Evolutionary conservation across 805 yeast species (phyloP).

Genomic region (Starmerella vaccinii): DNA sequence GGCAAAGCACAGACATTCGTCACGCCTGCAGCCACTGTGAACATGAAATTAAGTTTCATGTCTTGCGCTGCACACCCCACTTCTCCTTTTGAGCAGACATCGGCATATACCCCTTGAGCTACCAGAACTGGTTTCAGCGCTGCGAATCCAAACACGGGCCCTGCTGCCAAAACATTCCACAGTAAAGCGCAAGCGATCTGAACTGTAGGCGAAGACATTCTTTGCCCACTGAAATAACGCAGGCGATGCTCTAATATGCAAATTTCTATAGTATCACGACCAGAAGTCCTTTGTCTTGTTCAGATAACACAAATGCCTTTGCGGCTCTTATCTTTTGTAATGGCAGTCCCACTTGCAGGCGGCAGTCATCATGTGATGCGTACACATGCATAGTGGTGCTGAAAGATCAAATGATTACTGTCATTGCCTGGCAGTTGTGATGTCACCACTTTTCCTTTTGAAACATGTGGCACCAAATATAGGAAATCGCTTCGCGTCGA

Average conservation of each 20-base stretch:
- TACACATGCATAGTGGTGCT: too few species aligned
- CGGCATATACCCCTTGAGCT: slow-evolving; percentile 63
- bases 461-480: too few species aligned
- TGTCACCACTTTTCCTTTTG: too few species aligned
- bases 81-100: slow-evolving; percentile 38
- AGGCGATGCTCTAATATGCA: too few species aligned
- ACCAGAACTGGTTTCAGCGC: slow-evolving; percentile 80
- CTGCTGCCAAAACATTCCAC: slow-evolving; percentile 89
- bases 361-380: too few species aligned
- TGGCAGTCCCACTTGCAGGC: too few species aligned
- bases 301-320: background rate
- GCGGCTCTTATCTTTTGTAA: background rate
- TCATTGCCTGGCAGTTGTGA: too few species aligned
- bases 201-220: background rate
- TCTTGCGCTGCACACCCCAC: slow-evolving; percentile 66
- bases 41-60: slow-evolving; percentile 66
- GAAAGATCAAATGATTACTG: too few species aligned
- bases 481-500: too few species aligned
- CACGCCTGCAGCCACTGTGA: slow-evolving; percentile 75
- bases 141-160: slow-evolving; percentile 91
- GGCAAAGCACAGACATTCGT: slow-evolving; percentile 75
- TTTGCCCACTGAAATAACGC: too few species aligned
- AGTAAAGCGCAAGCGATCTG: slow-evolving; percentile 65
- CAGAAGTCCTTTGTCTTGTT: too few species aligned
- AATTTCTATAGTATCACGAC: too few species aligned